Conservation (phyloP, 2,329 filamentous ascomycete genomes). For the Pyricularia grisea region DNA sequence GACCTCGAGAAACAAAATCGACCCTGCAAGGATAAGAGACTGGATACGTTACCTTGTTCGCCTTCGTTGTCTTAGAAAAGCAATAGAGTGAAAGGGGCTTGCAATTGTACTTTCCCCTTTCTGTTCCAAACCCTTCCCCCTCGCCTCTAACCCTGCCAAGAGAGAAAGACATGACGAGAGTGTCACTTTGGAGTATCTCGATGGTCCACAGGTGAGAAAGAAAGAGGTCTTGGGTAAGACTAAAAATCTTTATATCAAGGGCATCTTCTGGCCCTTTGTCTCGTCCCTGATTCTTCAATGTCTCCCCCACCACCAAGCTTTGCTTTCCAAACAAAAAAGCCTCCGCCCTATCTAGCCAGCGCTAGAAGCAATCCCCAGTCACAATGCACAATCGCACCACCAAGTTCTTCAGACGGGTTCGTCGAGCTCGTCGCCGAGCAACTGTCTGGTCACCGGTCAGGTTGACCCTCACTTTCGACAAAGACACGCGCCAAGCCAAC, state of each 20-base stretch:
- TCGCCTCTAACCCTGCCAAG: not conserved
- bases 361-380: not conserved
- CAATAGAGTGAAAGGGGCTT: not conserved
- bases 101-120: not conserved
- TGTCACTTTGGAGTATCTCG: not conserved
- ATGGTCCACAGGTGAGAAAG: not conserved
- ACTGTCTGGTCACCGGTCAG: not conserved
- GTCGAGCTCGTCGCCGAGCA: not conserved
- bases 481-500: not conserved
- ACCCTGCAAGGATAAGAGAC: not conserved
- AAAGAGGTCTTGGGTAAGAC: not conserved
- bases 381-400: not conserved
- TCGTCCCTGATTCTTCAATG: not conserved
- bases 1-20: not conserved
- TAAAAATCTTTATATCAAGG: not conserved
- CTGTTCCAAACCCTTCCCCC: not conserved
- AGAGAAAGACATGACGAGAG: not conserved
- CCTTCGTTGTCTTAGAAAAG: not conserved
- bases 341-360: not conserved
- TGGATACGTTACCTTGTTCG: not conserved
- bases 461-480: slow-evolving; percentile 2
- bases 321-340: not conserved
- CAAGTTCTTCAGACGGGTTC: not conserved
- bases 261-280: not conserved
- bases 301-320: not conserved